Evolutionary conservation across 805 yeast species (phyloP), one percentile per base, ranked within the genome.

Genomic region (Ogataea neopini): DNA sequence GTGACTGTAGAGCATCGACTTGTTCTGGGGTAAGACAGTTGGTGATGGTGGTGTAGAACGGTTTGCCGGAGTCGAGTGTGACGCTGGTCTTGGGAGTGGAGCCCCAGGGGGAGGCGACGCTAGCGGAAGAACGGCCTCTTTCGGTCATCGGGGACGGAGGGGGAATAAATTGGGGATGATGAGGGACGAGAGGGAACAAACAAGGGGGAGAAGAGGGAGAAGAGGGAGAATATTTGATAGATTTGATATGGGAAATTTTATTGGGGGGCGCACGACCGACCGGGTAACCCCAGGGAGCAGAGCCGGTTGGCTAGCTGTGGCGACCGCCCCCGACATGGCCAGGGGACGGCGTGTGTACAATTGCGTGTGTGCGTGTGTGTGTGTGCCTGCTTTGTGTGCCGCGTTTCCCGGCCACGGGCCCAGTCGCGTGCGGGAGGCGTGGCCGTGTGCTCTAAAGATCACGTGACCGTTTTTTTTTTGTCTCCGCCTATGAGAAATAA

Each of bases 21-120:
- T 94, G 98, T 63, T 94, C 99, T 7, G 77, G 76, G 0, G 91
- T 83, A 42, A 83, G 57, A 1, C 73, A 61, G 8, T 56, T 60
- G 8, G 49, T 19, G 2, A 60, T 51, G 0, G 51, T 34, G 1
- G 64, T 55, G 22, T 53, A 41, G 9, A 51, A 39, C 4, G 57
- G 50, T 11, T 42, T 43, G 3, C 50, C 57, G 15, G 49, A 34
- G 10, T 52, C 50, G 11, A 56, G 33, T 41, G 53, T 2, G 50
- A 40, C 17, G 33, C 29, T 6, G 42, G 46, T 2, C 35, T 29
- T 4, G 62, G 43, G 5, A 11, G 29, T 1, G 55, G 58, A 6
- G 54, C 45, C 61, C 35, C 50, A 39, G 2, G 30, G 14, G 30
- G n/a, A n/a, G n/a, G n/a, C n/a, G n/a, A n/a, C n/a, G n/a, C n/a